Conservation (phyloP, 139 green algal species). For the Chlamydomonas schloesseri region DNA sequence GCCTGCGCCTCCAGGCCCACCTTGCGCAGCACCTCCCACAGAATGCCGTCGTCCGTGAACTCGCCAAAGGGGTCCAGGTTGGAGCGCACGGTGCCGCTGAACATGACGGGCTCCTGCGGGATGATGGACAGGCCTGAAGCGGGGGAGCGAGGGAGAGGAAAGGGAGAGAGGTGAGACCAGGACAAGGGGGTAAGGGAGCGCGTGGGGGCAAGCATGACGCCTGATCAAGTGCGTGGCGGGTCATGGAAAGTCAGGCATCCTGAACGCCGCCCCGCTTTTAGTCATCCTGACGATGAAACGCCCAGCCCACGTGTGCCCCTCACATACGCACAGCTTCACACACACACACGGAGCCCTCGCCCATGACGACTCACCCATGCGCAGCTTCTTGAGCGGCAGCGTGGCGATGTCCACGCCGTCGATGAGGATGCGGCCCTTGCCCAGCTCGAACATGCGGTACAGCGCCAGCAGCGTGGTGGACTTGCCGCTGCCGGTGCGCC, state of each 20-base stretch:
- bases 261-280: no score
- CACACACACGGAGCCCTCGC: no score
- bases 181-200: neutral
- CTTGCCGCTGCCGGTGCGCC: constrained; percentile 83
- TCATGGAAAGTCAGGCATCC: no score
- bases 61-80: constrained; percentile 88
- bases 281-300: no score
- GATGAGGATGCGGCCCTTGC: constrained; percentile 68
- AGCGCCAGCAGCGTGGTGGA: constrained; percentile 81
- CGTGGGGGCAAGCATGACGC: no score
- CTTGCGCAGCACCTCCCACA: constrained; percentile 71
- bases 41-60: constrained; percentile 57
- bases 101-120: constrained; percentile 84
- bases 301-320: no score
- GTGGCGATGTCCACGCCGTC: constrained; percentile 78
- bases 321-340: no score
- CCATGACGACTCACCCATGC: constrained; percentile 45
- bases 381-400: constrained; percentile 68
- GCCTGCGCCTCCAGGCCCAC: constrained; percentile 48
- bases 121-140: constrained; percentile 75
- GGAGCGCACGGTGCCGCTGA: constrained; percentile 80
- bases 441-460: constrained; percentile 79
- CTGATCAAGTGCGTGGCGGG: no score
- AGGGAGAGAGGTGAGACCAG: neutral
- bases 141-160: neutral